Percentiles rank a stretch among this genome's conserved stretches.
Evolutionary conservation across 306 rosid genomes (phyloP).

Genomic region (Quercus rubra): DNA sequence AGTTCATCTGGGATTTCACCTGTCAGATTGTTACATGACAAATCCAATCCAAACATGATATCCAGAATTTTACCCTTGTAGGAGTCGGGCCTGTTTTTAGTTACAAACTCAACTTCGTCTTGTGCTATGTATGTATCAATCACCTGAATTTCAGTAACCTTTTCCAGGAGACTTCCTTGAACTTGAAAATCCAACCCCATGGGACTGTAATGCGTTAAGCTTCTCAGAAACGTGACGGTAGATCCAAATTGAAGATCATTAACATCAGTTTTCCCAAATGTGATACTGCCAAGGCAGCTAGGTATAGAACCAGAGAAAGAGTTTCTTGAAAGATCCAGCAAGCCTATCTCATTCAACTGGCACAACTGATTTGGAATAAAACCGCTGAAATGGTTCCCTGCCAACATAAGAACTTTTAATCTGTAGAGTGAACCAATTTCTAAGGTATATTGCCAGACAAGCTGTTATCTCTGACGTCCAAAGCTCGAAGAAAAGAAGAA

Average conservation of each 20-base stretch:
- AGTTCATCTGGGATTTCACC: background rate
- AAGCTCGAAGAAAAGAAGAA: background rate
- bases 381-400: background rate
- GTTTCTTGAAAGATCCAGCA: constrained; percentile 10
- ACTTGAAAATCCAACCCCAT: no score
- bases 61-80: background rate
- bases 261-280: background rate
- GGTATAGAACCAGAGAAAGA: constrained; percentile 5
- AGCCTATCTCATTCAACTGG: background rate
- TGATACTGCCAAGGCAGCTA: background rate
- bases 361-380: constrained; percentile 1
- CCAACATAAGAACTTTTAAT: background rate
- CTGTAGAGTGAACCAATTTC: background rate
- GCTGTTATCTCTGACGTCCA: background rate
- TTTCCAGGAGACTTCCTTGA: no score
- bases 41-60: background rate
- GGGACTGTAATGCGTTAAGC: background rate
- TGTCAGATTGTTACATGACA: background rate
- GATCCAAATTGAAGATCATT: background rate
- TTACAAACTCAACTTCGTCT: background rate
- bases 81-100: background rate
- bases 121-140: background rate
- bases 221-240: no score
- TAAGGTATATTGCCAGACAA: background rate
- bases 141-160: no score